phyloP scores from a whole-genome alignment of 768 basidiomycete species.

The Hemileccinum rubropunctum region DNA sequence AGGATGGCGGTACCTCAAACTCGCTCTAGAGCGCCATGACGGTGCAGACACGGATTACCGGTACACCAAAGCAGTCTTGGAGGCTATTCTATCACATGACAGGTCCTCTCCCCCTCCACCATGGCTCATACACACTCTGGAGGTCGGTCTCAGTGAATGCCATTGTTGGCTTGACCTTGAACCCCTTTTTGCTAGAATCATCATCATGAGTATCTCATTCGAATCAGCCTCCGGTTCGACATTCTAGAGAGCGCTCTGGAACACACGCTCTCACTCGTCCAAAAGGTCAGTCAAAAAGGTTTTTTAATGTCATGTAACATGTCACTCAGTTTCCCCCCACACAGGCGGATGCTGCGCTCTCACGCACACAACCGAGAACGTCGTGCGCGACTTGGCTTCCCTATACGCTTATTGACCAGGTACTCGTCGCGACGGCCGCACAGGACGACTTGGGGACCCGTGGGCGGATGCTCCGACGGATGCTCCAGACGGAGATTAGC shows the following conservation, averaged over 20 bases:
- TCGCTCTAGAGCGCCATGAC: slow-evolving; percentile 78
- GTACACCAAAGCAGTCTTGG: slow-evolving; percentile 75
- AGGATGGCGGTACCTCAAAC: slow-evolving; percentile 87
- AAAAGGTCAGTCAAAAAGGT: slow-evolving; percentile 50
- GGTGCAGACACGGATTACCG: slow-evolving; percentile 62
- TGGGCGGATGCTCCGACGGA: slow-evolving; percentile 39
- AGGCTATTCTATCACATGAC: slow-evolving; percentile 71
- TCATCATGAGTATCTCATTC: slow-evolving; percentile 83
- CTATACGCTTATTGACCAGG: slow-evolving; percentile 81
- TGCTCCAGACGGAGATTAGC: slow-evolving; percentile 57
- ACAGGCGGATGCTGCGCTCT: slow-evolving; percentile 53
- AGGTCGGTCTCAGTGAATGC: slow-evolving; percentile 42
- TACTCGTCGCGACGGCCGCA: slow-evolving; percentile 60
- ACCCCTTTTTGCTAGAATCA: slow-evolving; percentile 41
- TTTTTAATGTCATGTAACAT: neutral
- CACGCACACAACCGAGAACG: slow-evolving; percentile 49
- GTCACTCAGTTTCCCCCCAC: neutral
- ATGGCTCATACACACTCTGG: slow-evolving; percentile 78
- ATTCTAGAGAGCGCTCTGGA: slow-evolving; percentile 74
- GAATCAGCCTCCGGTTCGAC: slow-evolving; percentile 75
- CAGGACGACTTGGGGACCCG: slow-evolving; percentile 49
- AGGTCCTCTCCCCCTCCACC: slow-evolving; percentile 63
- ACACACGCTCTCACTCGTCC: slow-evolving; percentile 66
- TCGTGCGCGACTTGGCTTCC: slow-evolving; percentile 76
- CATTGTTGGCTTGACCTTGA: slow-evolving; percentile 2